Conservation (phyloP, 441 rosid species). For the Hypseocharis bilobata region DNA sequence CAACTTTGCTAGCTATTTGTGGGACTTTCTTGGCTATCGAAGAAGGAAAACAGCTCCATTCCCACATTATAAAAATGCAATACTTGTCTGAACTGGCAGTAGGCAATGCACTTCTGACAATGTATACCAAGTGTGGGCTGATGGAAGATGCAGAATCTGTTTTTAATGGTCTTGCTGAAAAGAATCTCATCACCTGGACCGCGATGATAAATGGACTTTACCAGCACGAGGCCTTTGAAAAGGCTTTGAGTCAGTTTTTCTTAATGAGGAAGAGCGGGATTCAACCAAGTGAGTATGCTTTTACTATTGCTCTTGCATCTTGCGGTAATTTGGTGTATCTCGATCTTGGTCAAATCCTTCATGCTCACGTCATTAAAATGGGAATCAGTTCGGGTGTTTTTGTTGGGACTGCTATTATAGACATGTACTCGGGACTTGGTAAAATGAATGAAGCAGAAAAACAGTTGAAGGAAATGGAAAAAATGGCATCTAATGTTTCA, state of each 20-base stretch:
- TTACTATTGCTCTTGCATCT: slow-evolving; percentile 32
- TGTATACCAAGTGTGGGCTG: slow-evolving; percentile 22
- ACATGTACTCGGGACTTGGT: slow-evolving; percentile 33
- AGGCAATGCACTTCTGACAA: slow-evolving; percentile 26
- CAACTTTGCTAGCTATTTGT: slow-evolving; percentile 21
- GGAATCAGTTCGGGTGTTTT: slow-evolving; percentile 25
- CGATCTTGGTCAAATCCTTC: slow-evolving; percentile 22
- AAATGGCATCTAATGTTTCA: slow-evolving; percentile 20
- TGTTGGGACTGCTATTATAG: slow-evolving; percentile 30
- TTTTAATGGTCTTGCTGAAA: slow-evolving; percentile 18
- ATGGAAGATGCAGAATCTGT: slow-evolving; percentile 26
- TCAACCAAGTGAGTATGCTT: slow-evolving; percentile 33
- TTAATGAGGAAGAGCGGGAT: slow-evolving; percentile 26
- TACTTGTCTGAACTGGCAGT: slow-evolving; percentile 21
- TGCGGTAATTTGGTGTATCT: slow-evolving; percentile 24
- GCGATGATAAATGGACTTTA: slow-evolving; percentile 30
- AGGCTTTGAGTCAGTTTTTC: slow-evolving; percentile 25
- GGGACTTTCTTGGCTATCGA: slow-evolving; percentile 12
- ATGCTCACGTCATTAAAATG: slow-evolving; percentile 24
- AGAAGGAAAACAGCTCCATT: slow-evolving; percentile 30
- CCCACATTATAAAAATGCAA: slow-evolving; percentile 23
- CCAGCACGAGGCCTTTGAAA: slow-evolving; percentile 20
- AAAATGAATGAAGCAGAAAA: slow-evolving; percentile 20
- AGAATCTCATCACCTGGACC: slow-evolving; percentile 32
- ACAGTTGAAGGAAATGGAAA: slow-evolving; percentile 24